These are phyloP conservation scores for Lumnitzera racemosa DNA, from an alignment of 345 rosid genomes.

Conservation along the genomic window DNA sequence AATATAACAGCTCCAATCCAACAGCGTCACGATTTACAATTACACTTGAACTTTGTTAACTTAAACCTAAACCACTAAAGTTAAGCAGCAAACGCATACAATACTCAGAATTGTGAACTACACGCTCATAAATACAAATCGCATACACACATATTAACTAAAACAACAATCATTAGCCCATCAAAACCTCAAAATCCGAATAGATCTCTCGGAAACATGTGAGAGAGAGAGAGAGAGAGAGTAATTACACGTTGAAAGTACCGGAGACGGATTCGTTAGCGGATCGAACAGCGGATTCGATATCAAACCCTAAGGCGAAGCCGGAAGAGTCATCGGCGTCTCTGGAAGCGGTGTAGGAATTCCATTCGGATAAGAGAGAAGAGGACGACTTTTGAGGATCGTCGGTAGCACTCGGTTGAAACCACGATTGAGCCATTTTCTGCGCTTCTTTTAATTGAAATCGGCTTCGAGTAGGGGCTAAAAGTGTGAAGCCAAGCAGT, in stretches of 20 bases:
- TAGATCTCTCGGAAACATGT: not conserved
- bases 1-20: too few species aligned
- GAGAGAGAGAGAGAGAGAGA: not conserved
- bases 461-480: too few species aligned
- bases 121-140: too few species aligned
- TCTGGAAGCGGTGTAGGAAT: conserved; percentile 60
- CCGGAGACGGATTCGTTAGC: conserved; percentile 73
- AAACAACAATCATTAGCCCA: not conserved
- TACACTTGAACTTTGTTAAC: too few species aligned
- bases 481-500: too few species aligned
- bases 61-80: too few species aligned
- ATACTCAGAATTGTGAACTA: too few species aligned
- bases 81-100: too few species aligned
- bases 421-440: conserved; percentile 58
- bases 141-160: too few species aligned
- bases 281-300: conserved; percentile 78
- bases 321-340: conserved; percentile 31
- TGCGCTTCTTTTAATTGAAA: conserved; percentile 3
- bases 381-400: conserved; percentile 22
- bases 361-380: conserved; percentile 77
- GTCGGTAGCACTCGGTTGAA: conserved; percentile 33
- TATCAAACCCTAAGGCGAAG: conserved; percentile 52
- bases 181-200: not conserved
- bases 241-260: conserved; percentile 66
- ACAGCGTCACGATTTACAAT: too few species aligned